Percentiles rank a stretch among this genome's conserved stretches.
phyloP scores from a whole-genome alignment of 768 basidiomycete species.

The Suillus plorans region DNA sequence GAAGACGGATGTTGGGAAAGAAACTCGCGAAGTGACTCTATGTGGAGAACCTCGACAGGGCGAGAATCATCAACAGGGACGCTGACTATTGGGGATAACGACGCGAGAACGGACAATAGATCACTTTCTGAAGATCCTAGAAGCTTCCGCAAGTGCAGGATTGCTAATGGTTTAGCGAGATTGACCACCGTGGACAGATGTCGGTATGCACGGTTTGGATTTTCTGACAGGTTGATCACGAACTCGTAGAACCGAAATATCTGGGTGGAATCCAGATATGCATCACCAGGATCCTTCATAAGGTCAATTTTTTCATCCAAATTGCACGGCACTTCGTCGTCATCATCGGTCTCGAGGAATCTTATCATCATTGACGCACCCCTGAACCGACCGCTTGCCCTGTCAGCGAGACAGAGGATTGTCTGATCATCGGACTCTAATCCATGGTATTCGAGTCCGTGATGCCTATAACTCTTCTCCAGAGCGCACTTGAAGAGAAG shows the following conservation, averaged over 20 bases:
- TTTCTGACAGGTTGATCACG: not conserved
- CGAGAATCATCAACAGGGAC: not conserved
- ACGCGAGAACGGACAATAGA: not conserved
- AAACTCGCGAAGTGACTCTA: not conserved
- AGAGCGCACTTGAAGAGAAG: conserved; percentile 1
- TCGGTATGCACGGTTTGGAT: not conserved
- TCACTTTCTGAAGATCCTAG: not conserved
- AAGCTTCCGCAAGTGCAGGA: not conserved
- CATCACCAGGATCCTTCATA: not conserved
- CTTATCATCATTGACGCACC: not conserved
- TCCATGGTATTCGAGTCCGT: not conserved
- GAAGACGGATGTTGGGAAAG: not conserved
- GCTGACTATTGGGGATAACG: not conserved
- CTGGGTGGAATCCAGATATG: not conserved
- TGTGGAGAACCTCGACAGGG: not conserved
- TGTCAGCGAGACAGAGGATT: not conserved
- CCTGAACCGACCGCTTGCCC: not conserved
- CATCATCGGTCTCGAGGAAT: not conserved
- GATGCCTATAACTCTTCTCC: not conserved
- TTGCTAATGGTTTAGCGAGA: not conserved
- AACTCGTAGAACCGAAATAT: not conserved
- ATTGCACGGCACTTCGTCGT: not conserved
- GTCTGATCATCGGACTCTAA: not conserved
- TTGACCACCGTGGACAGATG: conserved; percentile 2
- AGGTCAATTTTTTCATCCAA: not conserved